These are phyloP conservation scores for Arthrinium puccinioides DNA, from an alignment of 2,329 filamentous ascomycete genomes.

Conservation along the genomic window DNA sequence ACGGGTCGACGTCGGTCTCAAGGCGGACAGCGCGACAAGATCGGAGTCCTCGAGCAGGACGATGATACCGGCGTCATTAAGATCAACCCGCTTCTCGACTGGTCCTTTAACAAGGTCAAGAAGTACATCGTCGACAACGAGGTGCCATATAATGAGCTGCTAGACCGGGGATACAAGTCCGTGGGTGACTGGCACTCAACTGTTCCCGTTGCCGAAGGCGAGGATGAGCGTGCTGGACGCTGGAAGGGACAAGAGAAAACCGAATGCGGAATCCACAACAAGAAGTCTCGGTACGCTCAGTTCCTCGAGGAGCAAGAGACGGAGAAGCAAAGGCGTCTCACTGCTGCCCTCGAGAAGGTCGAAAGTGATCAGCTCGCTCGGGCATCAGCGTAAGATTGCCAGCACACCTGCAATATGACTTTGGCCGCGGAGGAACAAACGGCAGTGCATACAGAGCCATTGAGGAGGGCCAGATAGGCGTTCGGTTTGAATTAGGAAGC, in stretches of 20 bases:
- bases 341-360: conserved; percentile 14
- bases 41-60: conserved; percentile 89
- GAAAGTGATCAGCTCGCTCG: conserved; percentile 11
- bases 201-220: conserved; percentile 77
- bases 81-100: conserved; percentile 94
- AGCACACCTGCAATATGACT: no score
- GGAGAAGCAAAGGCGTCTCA: conserved; percentile 48
- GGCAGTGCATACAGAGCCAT: no score
- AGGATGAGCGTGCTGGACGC: conserved; percentile 91
- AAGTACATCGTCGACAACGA: conserved; percentile 78
- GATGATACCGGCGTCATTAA: conserved; percentile 85
- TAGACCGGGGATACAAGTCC: conserved; percentile 95
- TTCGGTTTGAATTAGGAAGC: no score
- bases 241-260: conserved; percentile 97
- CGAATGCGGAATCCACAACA: conserved; percentile 98
- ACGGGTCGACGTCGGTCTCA: conserved; percentile 89
- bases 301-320: conserved; percentile 69
- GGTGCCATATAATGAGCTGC: conserved; percentile 87
- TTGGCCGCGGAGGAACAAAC: no score
- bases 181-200: conserved; percentile 98
- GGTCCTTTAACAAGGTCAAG: conserved; percentile 86
- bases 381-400: no score
- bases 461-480: no score
- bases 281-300: conserved; percentile 85
- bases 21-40: conserved; percentile 82